These are phyloP conservation scores for Hibiscus mutabilis DNA, from an alignment of 345 rosid genomes.

Conservation along the genomic window DNA sequence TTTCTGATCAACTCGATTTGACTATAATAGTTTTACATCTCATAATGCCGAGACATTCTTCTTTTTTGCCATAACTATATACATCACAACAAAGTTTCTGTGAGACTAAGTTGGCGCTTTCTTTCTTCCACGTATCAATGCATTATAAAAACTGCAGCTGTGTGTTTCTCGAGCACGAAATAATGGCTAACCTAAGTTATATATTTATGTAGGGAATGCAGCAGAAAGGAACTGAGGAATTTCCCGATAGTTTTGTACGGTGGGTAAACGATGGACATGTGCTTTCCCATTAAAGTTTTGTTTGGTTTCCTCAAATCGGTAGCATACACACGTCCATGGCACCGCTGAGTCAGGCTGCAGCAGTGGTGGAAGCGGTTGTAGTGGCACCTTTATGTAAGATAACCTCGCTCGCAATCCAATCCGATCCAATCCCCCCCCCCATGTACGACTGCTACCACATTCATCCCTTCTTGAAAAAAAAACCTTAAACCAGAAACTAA, in stretches of 20 bases:
- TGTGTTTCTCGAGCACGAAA: not conserved
- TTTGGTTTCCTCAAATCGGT: not conserved
- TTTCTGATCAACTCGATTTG: not conserved
- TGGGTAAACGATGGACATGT: conserved; percentile 83
- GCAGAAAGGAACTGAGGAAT: conserved; percentile 51
- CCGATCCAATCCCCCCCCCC: not conserved
- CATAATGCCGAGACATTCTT: not conserved
- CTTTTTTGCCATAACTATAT: not conserved
- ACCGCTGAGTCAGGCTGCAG: conserved; percentile 1
- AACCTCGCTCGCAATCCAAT: not conserved
- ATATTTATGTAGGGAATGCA: conserved; percentile 47
- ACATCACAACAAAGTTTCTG: not conserved
- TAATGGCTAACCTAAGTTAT: not conserved
- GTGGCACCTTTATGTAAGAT: conserved; percentile 10
- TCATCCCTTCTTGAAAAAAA: no score
- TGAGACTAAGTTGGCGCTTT: not conserved
- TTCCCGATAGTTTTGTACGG: conserved; percentile 65
- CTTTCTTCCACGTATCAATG: not conserved
- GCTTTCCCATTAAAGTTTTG: conserved; percentile 50
- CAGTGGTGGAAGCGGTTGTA: not conserved
- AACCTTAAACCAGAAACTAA: conserved; percentile 12
- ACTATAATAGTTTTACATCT: not conserved
- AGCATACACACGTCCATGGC: not conserved
- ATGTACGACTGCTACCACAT: no score
- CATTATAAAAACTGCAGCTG: not conserved